phyloP scores from a whole-genome alignment of 805 yeast species.

The Metschnikowia santaceciliae region DNA sequence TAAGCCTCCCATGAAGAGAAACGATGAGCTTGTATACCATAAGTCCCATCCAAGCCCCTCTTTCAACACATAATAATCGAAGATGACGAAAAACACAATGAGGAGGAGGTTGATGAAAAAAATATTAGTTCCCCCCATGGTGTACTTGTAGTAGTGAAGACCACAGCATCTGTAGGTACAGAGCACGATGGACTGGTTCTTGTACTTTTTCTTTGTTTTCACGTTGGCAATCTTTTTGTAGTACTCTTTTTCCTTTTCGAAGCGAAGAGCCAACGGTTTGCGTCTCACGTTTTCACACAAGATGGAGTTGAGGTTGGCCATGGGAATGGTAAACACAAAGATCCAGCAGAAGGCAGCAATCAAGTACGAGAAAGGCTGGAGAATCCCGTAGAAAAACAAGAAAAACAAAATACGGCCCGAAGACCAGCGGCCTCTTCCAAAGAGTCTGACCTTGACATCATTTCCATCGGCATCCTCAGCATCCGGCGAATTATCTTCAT shows the following conservation, averaged over 20 bases:
- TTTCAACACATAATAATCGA: conserved; percentile 66
- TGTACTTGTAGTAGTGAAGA: conserved; percentile 88
- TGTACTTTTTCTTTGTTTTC: conserved; percentile 29
- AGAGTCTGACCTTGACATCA: conserved; percentile 52
- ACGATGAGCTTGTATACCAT: conserved; percentile 55
- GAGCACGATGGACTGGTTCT: conserved; percentile 61
- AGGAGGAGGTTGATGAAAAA: conserved; percentile 81
- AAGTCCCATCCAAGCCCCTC: conserved; percentile 35
- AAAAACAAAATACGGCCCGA: conserved; percentile 77
- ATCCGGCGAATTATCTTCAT: conserved; percentile 13
- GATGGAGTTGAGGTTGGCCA: conserved; percentile 74
- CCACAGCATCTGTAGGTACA: conserved; percentile 94
- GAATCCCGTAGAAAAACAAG: conserved; percentile 57
- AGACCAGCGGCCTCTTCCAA: conserved; percentile 93
- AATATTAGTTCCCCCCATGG: conserved; percentile 93
- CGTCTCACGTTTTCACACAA: conserved; percentile 75
- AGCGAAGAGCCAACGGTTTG: conserved; percentile 86
- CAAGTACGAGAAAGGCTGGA: conserved; percentile 62
- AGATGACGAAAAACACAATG: conserved; percentile 76
- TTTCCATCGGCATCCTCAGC: conserved; percentile 17
- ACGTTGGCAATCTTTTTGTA: conserved; percentile 27
- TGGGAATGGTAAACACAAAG: conserved; percentile 84
- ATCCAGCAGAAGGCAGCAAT: conserved; percentile 72
- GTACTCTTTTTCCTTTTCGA: conserved; percentile 54
- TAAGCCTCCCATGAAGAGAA: conserved; percentile 71